Base-by-base conservation (phyloP, 352 stramenopile species). In the Globisporangium iwayamae region DNA sequence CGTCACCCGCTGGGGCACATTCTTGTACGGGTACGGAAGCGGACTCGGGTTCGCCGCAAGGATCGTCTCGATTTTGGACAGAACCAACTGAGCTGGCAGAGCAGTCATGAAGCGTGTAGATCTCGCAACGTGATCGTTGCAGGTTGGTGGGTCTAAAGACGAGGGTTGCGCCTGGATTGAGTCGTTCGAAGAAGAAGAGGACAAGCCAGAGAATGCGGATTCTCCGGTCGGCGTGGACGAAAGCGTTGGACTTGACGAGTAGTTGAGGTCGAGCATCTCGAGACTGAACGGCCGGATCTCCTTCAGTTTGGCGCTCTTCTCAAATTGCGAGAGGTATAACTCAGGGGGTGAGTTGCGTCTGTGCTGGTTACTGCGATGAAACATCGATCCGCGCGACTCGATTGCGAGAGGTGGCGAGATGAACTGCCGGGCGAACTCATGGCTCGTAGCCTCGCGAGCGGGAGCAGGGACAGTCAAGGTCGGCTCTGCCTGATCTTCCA, bases 31-130 rank as follows among this genome's bases (percentile, higher is more conserved):
- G 50, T 73, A 80, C 13, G 81, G 83, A 50, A 79, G 64, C 6
- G 75, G 78, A 54, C 72, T 84, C 2, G 78, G 73, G 30, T 73
- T 73, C 1, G 63, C 54, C 4, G 63, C 69, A 32, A 94, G 50
- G 41, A 89, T 83, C 10, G 63, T 54, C 39, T 91, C 81, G 39
- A 94, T 82, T 47, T 85, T 85, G 4, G 71, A 71, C n/a, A 94
- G 68, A 38, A 91, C 83, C 28, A 91, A 69, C 30, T 76, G 70
- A 8, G 85, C 83, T 2, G 85, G 83, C 22, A 91, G 50, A 10
- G 78, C 67, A 2, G 85, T 93, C 43, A 89, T 71, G 36, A 94
- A 94, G 34, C 82, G 76, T 14, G 85, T 94, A 3, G 83, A 92
- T 2, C 84, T 77, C 39, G 81, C 43, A 11, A 94, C 85, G 28